Evolutionary conservation across 306 rosid genomes (phyloP), one percentile per base, ranked within the genome.

Genomic region (Arachis stenosperma): DNA sequence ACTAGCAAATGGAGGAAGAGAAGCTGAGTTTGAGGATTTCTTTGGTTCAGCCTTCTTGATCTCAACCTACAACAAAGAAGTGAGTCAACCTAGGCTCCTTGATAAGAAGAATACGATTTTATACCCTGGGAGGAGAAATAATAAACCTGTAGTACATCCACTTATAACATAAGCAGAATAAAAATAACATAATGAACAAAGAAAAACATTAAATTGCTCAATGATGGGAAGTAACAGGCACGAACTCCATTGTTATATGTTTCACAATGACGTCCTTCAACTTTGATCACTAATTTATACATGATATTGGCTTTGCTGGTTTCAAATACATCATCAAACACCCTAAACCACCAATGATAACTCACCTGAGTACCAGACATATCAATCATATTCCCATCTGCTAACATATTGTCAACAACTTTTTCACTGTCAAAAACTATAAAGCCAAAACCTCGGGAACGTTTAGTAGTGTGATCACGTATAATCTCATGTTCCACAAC

Each of bases 31-130:
- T 77, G 98, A 91, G 94, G 92, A 82, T 89, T 91, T 93, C 94
- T 88, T 91, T 85, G 98, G 97, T 89, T 91, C 98, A 75, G 96
- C 98, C 88, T 93, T 93, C 94, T 93, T 93, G 96, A 93, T 88
- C 94, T 93, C 98, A 95, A 93, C 98, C 98, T 93, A 93, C 98
- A 93, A 91, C 86, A 93, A 86, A 93, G 94, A 91, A 85, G 92
- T 78, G 70, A 82, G 90, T 93, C 87, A 93, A 93, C 97, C 98
- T 88, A 93, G 82, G 47, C 71, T 78, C 74, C 70, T 83, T 65
- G 40, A 61, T 52, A 61, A 81, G 69, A 15, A 86, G 56, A 83
- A 76, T 74, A 42, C 55, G 7, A 36, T 61, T 51, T 76, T 51
- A 22, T 70, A 87, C 90, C 79, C 81, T 59, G 81, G 44, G 75